Percentiles rank a stretch among this genome's conserved stretches.
These are phyloP conservation scores for Porodaedalea pini DNA, from an alignment of 1,284 basidiomycete species.

Conservation along the genomic window DNA sequence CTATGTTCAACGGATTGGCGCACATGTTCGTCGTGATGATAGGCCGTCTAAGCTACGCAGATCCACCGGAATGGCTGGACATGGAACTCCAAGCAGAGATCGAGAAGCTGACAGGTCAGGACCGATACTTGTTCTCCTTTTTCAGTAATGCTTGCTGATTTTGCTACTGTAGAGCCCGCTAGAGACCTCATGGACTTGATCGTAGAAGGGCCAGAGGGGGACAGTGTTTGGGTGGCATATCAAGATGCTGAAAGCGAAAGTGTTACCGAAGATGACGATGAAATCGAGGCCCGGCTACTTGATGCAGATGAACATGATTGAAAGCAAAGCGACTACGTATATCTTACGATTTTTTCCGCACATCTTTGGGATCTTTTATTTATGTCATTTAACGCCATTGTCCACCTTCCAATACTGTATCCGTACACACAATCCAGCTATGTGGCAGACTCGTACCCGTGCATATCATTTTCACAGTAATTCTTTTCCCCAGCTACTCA, in stretches of 20 bases:
- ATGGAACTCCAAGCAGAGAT: constrained; percentile 42
- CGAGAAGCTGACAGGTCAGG: constrained; percentile 50
- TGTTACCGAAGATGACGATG: constrained; percentile 41
- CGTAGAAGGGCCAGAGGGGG: constrained; percentile 73
- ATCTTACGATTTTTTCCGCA: constrained; percentile 19
- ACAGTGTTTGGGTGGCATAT: constrained; percentile 67
- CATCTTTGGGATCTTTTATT: constrained; percentile 6
- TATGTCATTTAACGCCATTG: constrained; percentile 4
- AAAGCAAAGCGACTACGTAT: constrained; percentile 21
- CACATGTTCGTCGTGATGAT: constrained; percentile 76
- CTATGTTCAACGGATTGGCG: constrained; percentile 62
- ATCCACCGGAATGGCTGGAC: constrained; percentile 59
- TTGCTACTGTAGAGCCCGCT: constrained; percentile 48
- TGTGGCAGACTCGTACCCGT: background rate
- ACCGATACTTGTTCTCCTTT: background rate
- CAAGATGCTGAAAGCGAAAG: constrained; percentile 44
- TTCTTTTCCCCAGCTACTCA: constrained; percentile 13
- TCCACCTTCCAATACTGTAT: constrained; percentile 6
- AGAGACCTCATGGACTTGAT: constrained; percentile 68
- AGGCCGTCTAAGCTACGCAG: constrained; percentile 70
- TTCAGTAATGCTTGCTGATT: background rate
- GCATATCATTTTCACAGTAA: background rate
- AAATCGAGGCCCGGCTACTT: constrained; percentile 43
- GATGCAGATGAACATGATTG: constrained; percentile 7
- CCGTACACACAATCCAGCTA: background rate